Evolutionary conservation across 2,329 filamentous ascomycete genomes (phyloP).

Genomic region (Diaporthe humulicola): DNA sequence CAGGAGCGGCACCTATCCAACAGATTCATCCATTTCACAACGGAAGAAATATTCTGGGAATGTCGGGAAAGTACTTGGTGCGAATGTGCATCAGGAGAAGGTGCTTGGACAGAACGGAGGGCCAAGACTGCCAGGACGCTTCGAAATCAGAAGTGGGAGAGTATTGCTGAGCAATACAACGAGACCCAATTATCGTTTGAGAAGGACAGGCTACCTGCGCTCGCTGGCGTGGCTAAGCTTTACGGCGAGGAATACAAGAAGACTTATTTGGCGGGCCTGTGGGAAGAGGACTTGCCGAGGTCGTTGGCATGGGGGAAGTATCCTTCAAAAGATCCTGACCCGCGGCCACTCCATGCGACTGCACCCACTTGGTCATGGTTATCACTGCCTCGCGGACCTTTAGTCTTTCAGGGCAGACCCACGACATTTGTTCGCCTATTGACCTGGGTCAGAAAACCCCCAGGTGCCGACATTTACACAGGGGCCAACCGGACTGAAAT

Average conservation of each 20-base stretch:
- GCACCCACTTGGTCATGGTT: constrained; percentile 23
- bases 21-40: constrained; percentile 14
- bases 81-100: not conserved
- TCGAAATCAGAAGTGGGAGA: not conserved
- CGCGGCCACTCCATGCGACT: not conserved
- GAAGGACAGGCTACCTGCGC: not conserved
- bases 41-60: constrained; percentile 22
- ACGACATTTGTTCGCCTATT: not conserved
- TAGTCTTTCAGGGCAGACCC: not conserved
- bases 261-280: constrained; percentile 18
- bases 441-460: not conserved
- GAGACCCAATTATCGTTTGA: not conserved
- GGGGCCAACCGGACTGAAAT: not conserved
- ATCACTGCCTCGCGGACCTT: not conserved
- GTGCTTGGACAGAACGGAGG: not conserved
- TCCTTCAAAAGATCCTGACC: not conserved
- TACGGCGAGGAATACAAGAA: not conserved
- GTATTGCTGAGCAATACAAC: not conserved
- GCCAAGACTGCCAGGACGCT: not conserved
- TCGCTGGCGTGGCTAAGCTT: not conserved
- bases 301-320: not conserved
- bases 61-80: constrained; percentile 23
- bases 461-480: not conserved
- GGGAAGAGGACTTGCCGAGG: not conserved
- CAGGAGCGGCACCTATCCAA: constrained; percentile 13